Evolutionary conservation across 2,329 filamentous ascomycete genomes (phyloP).

Genomic region (Chrysosphaeria jannelii): DNA sequence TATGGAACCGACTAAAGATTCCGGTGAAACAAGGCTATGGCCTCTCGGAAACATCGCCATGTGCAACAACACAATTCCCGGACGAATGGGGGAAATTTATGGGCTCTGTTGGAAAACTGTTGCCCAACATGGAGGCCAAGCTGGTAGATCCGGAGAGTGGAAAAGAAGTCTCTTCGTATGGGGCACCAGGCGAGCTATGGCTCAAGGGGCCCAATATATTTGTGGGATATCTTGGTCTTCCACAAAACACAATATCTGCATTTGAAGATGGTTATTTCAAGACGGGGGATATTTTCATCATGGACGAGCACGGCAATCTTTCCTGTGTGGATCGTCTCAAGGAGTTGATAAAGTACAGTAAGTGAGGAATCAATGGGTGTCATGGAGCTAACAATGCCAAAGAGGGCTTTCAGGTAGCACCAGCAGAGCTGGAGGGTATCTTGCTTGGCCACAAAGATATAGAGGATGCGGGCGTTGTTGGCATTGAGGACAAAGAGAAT

Average conservation of each 20-base stretch:
- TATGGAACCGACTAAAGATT: conserved; percentile 43
- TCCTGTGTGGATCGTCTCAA: conserved; percentile 75
- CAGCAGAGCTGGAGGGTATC: conserved; percentile 28
- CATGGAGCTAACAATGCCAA: conserved; percentile 2
- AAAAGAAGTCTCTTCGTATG: conserved; percentile 20
- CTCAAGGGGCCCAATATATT: conserved; percentile 58
- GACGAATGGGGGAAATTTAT: conserved; percentile 47
- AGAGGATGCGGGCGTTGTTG: conserved; percentile 29
- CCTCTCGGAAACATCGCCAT: conserved; percentile 60
- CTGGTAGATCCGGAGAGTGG: conserved; percentile 35
- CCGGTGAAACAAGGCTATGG: conserved; percentile 85
- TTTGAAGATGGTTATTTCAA: conserved; percentile 63
- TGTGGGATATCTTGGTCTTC: conserved; percentile 47
- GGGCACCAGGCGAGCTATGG: conserved; percentile 37
- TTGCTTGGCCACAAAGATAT: conserved; percentile 14
- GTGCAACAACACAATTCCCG: conserved; percentile 42
- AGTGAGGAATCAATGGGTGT: conserved; percentile 6
- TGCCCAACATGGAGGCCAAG: conserved; percentile 55
- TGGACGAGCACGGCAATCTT: conserved; percentile 50
- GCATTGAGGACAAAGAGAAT: conserved; percentile 25
- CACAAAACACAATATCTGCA: conserved; percentile 36
- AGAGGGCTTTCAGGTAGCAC: conserved; percentile 43
- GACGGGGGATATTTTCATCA: conserved; percentile 62
- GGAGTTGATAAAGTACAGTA: conserved; percentile 30
- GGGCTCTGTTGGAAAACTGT: conserved; percentile 47